Conservation (phyloP, 164 flowering plant species). For the Stephania cephalantha region DNA sequence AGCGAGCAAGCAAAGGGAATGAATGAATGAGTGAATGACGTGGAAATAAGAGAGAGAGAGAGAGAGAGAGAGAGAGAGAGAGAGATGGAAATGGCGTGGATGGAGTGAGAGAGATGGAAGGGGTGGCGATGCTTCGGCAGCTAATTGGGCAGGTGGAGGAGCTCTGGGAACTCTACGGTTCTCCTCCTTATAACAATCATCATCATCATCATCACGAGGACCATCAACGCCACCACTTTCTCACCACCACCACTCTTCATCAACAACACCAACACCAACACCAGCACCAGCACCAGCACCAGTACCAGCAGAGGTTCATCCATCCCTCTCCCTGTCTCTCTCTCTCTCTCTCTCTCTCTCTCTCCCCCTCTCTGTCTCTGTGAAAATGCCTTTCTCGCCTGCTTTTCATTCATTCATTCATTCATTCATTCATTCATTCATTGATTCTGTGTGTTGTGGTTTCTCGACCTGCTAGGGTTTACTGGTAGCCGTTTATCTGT, state of each 20-base stretch:
- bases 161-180: conserved; percentile 52
- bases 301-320: conserved; percentile 6
- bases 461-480: conserved; percentile 2
- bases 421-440: not conserved
- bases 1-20: too few species aligned
- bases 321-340: conserved; percentile 13
- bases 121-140: conserved; percentile 71
- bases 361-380: not conserved
- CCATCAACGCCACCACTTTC: not conserved
- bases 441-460: too few species aligned
- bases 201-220: conserved; percentile 10
- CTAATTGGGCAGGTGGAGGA: conserved; percentile 78
- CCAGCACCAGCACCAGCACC: not conserved
- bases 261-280: conserved; percentile 3
- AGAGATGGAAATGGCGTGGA: not conserved
- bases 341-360: conserved; percentile 1
- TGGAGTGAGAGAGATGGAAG: conserved; percentile 39
- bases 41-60: conserved; percentile 27
- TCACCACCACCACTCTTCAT: not conserved
- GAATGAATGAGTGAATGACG: conserved; percentile 19
- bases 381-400: not conserved
- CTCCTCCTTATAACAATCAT: conserved; percentile 22
- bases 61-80: not conserved
- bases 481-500: too few species aligned
- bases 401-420: not conserved